Percentiles rank a stretch among this genome's conserved stretches.
Evolutionary conservation across 164 flowering plant genomes (phyloP).

Genomic region (Akebia trifoliata): DNA sequence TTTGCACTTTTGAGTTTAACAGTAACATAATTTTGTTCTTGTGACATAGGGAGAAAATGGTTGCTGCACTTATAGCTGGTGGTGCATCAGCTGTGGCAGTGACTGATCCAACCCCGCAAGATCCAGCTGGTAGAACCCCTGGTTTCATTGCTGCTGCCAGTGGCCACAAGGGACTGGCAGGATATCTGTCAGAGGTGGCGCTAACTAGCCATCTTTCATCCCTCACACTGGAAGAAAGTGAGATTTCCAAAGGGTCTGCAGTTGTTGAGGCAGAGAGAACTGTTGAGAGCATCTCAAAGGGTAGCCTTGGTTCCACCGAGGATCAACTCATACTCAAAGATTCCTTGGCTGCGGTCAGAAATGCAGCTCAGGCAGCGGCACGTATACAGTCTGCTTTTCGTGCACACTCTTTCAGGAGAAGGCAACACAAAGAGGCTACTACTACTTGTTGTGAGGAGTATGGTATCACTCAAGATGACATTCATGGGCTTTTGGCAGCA

Average conservation of each 20-base stretch:
- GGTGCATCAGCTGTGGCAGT: conserved; percentile 91
- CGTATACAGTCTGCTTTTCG: conserved; percentile 94
- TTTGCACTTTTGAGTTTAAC: not conserved
- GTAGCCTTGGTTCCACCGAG: conserved; percentile 27
- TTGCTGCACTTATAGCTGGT: conserved; percentile 81
- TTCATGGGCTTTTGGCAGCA: conserved; percentile 52
- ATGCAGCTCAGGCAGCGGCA: conserved; percentile 96
- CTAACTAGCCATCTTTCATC: conserved; percentile 84
- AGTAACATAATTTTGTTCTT: not conserved
- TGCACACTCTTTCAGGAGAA: conserved; percentile 82
- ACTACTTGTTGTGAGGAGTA: conserved; percentile 39
- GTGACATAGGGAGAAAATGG: conserved; percentile 80
- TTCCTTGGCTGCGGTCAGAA: conserved; percentile 78
- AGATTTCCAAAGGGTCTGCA: conserved; percentile 70
- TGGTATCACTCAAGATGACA: conserved; percentile 41
- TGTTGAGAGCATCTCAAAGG: conserved; percentile 41
- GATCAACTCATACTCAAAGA: conserved; percentile 65
- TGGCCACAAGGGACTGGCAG: conserved; percentile 92
- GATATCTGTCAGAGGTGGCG: conserved; percentile 87
- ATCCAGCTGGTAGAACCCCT: conserved; percentile 70
- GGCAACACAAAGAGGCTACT: conserved; percentile 41
- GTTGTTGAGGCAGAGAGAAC: conserved; percentile 72
- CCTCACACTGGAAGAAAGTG: conserved; percentile 71
- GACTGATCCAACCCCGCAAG: conserved; percentile 77
- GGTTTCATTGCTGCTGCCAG: conserved; percentile 69